Percentiles rank a stretch among this genome's conserved stretches.
phyloP scores from a whole-genome alignment of 495 filamentous ascomycete genomes.

The Penicillium soppii region DNA sequence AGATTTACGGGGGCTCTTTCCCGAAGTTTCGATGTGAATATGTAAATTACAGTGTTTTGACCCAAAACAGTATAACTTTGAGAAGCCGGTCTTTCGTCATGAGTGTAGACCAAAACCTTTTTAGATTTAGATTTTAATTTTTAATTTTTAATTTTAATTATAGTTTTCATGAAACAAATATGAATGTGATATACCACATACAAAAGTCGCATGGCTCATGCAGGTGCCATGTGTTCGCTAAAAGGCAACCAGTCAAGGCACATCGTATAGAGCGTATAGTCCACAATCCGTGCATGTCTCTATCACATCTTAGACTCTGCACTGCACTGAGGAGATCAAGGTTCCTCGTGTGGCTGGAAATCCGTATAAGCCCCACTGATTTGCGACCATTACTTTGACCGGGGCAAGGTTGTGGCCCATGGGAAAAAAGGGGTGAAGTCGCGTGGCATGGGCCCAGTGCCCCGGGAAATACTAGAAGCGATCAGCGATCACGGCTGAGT shows the following conservation, averaged over 20 bases:
- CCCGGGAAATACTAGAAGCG: conserved; percentile 5
- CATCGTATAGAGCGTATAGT: neutral
- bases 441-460: conserved; percentile 10
- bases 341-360: conserved; percentile 1
- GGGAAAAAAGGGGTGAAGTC: conserved; percentile 8
- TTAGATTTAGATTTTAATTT: no score
- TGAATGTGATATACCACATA: conserved; percentile 15
- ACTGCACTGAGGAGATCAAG: neutral
- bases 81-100: neutral
- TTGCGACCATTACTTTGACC: conserved; percentile 5
- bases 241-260: conserved; percentile 7
- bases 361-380: conserved; percentile 7
- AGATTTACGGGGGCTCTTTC: neutral
- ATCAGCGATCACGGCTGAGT: conserved; percentile 12
- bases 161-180: neutral
- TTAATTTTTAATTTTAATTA: conserved; percentile 5
- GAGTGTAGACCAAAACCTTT: neutral
- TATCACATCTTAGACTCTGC: neutral
- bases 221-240: conserved; percentile 32
- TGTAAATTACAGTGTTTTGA: neutral
- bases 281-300: no score
- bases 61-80: neutral
- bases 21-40: neutral
- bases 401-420: neutral
- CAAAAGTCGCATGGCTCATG: conserved; percentile 12